Evolutionary conservation across 345 rosid species (phyloP).

Genomic region (Eucalyptus guilfoylei): DNA sequence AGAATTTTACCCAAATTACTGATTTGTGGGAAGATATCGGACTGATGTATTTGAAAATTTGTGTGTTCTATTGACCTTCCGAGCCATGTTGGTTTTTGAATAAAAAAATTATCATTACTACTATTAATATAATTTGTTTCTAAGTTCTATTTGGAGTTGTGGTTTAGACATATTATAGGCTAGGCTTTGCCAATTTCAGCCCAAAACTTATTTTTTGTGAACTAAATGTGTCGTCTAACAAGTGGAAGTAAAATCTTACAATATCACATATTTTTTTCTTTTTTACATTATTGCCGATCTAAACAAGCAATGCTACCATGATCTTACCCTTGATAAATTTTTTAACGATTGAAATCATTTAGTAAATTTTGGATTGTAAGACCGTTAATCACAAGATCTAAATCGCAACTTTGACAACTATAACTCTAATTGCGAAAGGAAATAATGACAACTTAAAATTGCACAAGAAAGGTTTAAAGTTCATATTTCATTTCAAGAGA

Average conservation of each 20-base stretch:
- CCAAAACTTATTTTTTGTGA: neutral
- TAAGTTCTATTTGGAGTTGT: neutral
- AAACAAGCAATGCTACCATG: neutral
- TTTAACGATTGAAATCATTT: neutral
- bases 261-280: neutral
- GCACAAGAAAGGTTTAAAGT: neutral
- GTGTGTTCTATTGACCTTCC: neutral
- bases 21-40: fast-evolving
- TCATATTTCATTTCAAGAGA: neutral
- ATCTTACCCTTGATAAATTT: neutral
- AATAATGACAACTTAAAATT: neutral
- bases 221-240: neutral
- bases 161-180: neutral
- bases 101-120: neutral
- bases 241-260: neutral
- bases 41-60: neutral
- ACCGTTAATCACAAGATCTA: neutral
- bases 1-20: neutral
- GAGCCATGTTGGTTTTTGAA: neutral
- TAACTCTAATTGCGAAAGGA: neutral
- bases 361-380: neutral
- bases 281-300: neutral
- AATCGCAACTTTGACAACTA: fast-evolving
- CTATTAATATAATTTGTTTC: neutral
- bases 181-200: neutral